phyloP scores from a whole-genome alignment of 768 basidiomycete genomes.

The Kwoniella heveanensis region DNA sequence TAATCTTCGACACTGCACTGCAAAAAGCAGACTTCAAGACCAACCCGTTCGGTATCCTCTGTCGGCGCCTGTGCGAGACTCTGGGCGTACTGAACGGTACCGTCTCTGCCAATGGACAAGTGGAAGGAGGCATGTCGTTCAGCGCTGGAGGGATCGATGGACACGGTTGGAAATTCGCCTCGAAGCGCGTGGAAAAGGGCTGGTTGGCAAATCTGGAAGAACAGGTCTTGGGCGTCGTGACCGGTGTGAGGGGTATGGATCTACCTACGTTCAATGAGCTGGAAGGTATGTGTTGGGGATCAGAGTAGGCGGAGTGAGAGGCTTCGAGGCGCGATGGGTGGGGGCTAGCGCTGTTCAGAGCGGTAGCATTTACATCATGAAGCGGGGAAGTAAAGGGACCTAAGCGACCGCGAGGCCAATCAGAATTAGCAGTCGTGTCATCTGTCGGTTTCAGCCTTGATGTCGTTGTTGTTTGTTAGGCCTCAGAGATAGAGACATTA shows the following conservation, averaged over 20 bases:
- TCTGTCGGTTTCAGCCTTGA: too few species aligned
- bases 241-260: conserved; percentile 32
- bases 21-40: conserved; percentile 20
- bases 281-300: conserved; percentile 40
- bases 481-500: too few species aligned
- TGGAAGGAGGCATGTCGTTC: conserved; percentile 30
- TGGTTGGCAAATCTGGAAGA: conserved; percentile 42
- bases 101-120: conserved; percentile 22
- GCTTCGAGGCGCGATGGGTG: too few species aligned
- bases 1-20: conserved; percentile 37
- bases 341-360: too few species aligned
- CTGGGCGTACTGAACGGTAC: conserved; percentile 52
- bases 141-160: conserved; percentile 29
- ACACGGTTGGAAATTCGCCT: conserved; percentile 41
- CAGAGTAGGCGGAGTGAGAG: too few species aligned
- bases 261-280: conserved; percentile 31
- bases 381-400: too few species aligned
- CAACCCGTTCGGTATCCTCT: conserved; percentile 49
- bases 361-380: too few species aligned
- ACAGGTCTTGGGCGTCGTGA: conserved; percentile 25
- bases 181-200: conserved; percentile 33
- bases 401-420: too few species aligned
- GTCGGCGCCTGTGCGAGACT: conserved; percentile 54
- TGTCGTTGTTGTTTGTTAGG: too few species aligned
- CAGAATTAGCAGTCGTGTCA: too few species aligned